A percentile compares a stretch with the other conserved stretches of the same genome.
Evolutionary conservation across 2,329 filamentous ascomycete species (phyloP).

Genomic region (Phyllosticta paracitricarpa): DNA sequence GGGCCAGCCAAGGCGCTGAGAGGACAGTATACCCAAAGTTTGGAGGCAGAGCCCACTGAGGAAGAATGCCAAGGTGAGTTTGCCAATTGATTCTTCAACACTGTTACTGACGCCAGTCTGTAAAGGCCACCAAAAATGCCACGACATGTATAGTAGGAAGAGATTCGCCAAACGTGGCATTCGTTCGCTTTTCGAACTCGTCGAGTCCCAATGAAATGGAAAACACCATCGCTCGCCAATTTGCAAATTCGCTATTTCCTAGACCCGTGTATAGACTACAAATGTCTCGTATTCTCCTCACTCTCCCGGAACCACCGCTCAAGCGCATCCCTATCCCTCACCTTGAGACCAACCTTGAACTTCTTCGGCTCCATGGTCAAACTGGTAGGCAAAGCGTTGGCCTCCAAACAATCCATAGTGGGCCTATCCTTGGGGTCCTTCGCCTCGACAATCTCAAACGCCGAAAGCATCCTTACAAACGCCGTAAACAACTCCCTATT

Average conservation of each 20-base stretch:
- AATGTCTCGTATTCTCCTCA: slow-evolving; percentile 35
- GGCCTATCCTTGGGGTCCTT: slow-evolving; percentile 31
- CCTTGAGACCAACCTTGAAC: slow-evolving; percentile 40
- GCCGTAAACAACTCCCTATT: slow-evolving; percentile 35
- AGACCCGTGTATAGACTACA: slow-evolving; percentile 12
- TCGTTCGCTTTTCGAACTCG: too few species aligned
- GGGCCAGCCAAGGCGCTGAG: too few species aligned
- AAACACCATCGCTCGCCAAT: too few species aligned
- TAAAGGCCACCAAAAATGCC: too few species aligned
- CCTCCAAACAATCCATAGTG: slow-evolving; percentile 35
- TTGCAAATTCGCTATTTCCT: too few species aligned
- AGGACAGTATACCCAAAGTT: not conserved
- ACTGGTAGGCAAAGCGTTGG: slow-evolving; percentile 37
- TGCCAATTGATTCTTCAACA: not conserved
- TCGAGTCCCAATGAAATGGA: too few species aligned
- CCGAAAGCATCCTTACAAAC: slow-evolving; percentile 37
- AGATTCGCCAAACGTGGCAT: too few species aligned
- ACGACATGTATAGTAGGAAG: too few species aligned
- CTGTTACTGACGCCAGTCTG: not conserved
- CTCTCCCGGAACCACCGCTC: slow-evolving; percentile 39
- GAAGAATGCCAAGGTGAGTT: not conserved
- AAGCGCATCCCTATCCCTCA: slow-evolving; percentile 31
- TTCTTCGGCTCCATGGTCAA: slow-evolving; percentile 42
- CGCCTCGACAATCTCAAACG: slow-evolving; percentile 37
- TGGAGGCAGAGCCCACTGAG: not conserved